These are phyloP conservation scores for Dacryopinax spathularia DNA, from an alignment of 768 basidiomycete species.

Conservation along the genomic window DNA sequence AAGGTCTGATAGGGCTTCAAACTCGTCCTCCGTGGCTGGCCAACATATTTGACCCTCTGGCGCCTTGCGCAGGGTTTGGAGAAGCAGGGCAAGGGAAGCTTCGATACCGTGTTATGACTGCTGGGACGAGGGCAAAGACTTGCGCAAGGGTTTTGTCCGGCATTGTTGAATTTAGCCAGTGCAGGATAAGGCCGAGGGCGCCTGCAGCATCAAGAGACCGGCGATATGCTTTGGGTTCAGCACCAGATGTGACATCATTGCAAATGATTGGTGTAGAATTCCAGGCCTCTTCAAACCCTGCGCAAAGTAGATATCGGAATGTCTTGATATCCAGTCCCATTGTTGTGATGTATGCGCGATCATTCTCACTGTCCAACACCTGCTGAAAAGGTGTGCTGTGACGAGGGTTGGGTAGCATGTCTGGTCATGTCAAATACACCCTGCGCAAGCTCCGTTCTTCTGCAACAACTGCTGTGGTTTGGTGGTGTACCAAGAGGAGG, in stretches of 20 bases:
- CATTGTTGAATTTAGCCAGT: constrained; percentile 32
- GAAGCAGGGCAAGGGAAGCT: constrained; percentile 24
- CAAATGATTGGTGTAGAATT: constrained; percentile 22
- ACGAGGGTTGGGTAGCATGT: too few relatives aligned
- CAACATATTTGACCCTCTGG: constrained; percentile 21
- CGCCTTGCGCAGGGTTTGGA: constrained; percentile 20
- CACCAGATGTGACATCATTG: constrained; percentile 15
- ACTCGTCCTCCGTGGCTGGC: constrained; percentile 20
- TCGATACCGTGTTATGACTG: constrained; percentile 27
- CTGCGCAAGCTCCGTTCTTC: too few relatives aligned
- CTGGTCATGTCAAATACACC: too few relatives aligned
- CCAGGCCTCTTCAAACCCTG: constrained; percentile 23
- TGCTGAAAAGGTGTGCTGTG: too few relatives aligned
- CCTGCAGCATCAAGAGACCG: constrained; percentile 28
- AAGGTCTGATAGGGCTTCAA: constrained; percentile 18
- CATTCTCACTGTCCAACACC: too few relatives aligned
- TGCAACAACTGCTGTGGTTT: too few relatives aligned
- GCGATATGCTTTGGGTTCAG: constrained; percentile 16
- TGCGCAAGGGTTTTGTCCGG: constrained; percentile 26
- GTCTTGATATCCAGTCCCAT: too few relatives aligned
- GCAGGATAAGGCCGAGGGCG: constrained; percentile 30
- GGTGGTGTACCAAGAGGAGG: too few relatives aligned
- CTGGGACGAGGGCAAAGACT: constrained; percentile 31
- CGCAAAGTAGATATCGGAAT: constrained; percentile 21
- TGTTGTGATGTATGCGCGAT: too few relatives aligned